A percentile compares a stretch with the other conserved stretches of the same genome.
phyloP scores from a whole-genome alignment of 176 grass and related monocot species.

The Oryza meridionalis region DNA sequence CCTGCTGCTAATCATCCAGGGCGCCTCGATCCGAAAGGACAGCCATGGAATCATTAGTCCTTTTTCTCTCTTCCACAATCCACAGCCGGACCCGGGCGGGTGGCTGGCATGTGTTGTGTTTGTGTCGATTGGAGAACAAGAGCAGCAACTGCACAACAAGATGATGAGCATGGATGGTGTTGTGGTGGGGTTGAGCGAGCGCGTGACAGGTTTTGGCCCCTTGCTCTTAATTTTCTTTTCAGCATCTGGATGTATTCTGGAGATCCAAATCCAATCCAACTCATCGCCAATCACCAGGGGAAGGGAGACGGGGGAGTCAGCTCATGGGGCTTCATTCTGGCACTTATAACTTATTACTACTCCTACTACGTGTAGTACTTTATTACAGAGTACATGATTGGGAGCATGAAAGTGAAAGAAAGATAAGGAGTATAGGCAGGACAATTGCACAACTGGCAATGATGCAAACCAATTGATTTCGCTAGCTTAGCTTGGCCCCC shows the following conservation, averaged over 20 bases:
- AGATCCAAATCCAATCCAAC: conserved; percentile 15
- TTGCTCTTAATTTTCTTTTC: not conserved
- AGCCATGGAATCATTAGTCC: no score
- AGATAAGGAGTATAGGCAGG: not conserved
- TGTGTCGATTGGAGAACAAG: not conserved
- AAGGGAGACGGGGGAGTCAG: not conserved
- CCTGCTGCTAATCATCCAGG: not conserved
- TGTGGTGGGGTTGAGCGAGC: not conserved
- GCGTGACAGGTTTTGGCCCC: not conserved
- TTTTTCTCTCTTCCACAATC: not conserved
- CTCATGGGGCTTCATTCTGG: not conserved
- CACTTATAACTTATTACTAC: not conserved
- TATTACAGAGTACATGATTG: not conserved
- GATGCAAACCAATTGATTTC: not conserved
- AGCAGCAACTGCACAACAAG: not conserved
- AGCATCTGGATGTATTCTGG: conserved; percentile 9
- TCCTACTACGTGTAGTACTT: no score
- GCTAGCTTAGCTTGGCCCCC: not conserved
- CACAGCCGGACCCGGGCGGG: not conserved
- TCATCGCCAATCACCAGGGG: no score
- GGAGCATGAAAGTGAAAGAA: not conserved
- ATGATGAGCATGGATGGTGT: no score
- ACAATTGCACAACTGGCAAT: not conserved
- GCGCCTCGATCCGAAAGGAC: not conserved
- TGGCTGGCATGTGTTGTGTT: not conserved